Conservation (phyloP, 495 filamentous ascomycete genomes). For the Lasiosphaeriaceae sp. region DNA sequence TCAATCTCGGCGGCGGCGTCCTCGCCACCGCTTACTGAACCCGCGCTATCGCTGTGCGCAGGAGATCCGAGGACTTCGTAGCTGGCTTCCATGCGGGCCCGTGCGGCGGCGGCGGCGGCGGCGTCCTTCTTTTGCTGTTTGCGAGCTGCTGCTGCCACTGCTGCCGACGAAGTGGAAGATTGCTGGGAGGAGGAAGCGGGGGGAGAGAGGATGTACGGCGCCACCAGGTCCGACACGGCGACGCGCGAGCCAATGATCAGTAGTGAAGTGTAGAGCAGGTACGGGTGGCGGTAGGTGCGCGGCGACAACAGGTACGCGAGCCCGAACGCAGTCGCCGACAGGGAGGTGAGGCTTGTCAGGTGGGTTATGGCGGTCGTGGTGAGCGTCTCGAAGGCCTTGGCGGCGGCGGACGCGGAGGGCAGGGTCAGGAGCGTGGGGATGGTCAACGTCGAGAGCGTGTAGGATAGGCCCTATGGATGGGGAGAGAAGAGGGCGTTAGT, state of each 20-base stretch:
- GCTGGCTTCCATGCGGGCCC: constrained; percentile 50
- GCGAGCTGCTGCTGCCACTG: constrained; percentile 19
- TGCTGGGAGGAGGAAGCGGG: constrained; percentile 6
- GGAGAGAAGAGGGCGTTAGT: no score
- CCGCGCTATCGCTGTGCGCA: constrained; percentile 39
- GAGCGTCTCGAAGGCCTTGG: constrained; percentile 60
- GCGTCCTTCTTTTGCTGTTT: constrained; percentile 18
- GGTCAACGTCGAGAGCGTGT: constrained; percentile 67
- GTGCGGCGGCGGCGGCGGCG: constrained; percentile 11
- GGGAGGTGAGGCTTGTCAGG: constrained; percentile 53
- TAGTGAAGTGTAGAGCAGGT: constrained; percentile 73
- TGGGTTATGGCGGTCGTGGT: constrained; percentile 56
- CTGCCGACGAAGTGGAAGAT: constrained; percentile 16
- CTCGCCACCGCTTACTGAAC: constrained; percentile 39
- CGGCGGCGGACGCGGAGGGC: constrained; percentile 63
- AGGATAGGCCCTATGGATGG: constrained; percentile 68
- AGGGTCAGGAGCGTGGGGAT: constrained; percentile 74
- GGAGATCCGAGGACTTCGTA: constrained; percentile 60
- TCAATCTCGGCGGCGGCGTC: constrained; percentile 34
- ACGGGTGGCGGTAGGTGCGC: constrained; percentile 68
- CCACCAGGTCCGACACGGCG: constrained; percentile 47
- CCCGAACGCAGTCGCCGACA: constrained; percentile 61
- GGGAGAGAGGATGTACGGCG: constrained; percentile 50
- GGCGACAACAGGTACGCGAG: constrained; percentile 74
- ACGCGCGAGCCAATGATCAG: constrained; percentile 54